Evolutionary conservation across 106 monocot species (phyloP), one percentile per base, ranked within the genome.

Genomic region (Acorus calamus): DNA sequence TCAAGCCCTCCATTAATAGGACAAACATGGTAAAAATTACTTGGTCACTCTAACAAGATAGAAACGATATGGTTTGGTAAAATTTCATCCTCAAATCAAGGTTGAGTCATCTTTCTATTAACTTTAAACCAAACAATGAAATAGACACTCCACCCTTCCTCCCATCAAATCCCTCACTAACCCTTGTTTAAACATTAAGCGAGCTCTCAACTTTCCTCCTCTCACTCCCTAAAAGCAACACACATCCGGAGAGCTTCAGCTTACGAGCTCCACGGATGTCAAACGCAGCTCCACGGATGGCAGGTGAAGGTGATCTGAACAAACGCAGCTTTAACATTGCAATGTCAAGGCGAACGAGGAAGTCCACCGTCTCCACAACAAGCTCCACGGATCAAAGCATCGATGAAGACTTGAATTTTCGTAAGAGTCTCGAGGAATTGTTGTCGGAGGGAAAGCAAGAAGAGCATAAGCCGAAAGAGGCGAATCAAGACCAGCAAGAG

Each of bases 311-410:
- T 45, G 60, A 57, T 48, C 48, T 48, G 9, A 56, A 10, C 6
- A 78, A 60, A 28, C 70, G 68, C 11, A 75, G 75, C 49, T 80
- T 53, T 46, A 72, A 80, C 49, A 62, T 45, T 9, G 72, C 63
- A 68, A 80, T 80, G 81, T 81, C 81, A 3, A 81, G 64, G 50
- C 59, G 81, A 59, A 81, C 81, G 49, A 68, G 77, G 55, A 77
- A 66, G 52, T 50, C 77, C 28, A 28, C 28, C 28, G 28, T 28
- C 7, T 14, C 11, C 45, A 11, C 56, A 49, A 11, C 52, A 14
- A n/a, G 51, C 5, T 42, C 66, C 5, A 5, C 28, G 1, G 28
- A 28, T 28, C 28, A 28, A 28, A 28, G 28, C 28, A 28, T 28
- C 1, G 28, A 28, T 28, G 28, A 28, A 28, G 28, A 28, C 28